A percentile compares a stretch with the other conserved stretches of the same genome.
These are phyloP conservation scores for Massospora cicadina DNA, from an alignment of 371 early-diverging fungal genomes.

Conservation along the genomic window DNA sequence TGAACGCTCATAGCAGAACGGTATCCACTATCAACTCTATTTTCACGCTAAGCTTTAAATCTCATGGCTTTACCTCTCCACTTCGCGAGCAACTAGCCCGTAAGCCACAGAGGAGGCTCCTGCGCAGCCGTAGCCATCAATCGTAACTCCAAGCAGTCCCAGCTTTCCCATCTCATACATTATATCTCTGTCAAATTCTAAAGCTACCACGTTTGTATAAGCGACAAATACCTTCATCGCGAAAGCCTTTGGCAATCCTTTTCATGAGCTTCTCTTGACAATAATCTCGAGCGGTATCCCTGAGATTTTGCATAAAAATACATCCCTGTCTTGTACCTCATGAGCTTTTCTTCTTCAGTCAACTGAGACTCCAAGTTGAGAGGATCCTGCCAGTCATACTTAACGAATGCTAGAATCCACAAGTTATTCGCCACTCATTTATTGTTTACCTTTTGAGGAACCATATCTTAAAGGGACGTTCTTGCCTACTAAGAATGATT, in stretches of 20 bases:
- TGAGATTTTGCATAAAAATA: slow-evolving; percentile 11
- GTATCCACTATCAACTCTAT: slow-evolving; percentile 86
- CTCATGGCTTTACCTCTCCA: slow-evolving; percentile 46
- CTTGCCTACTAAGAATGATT: too few relatives aligned
- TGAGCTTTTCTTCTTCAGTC: slow-evolving; percentile 74
- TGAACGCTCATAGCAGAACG: slow-evolving; percentile 97
- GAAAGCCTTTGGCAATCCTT: slow-evolving; percentile 64
- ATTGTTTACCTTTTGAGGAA: background rate
- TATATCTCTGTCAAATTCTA: slow-evolving; percentile 75
- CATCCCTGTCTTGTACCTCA: slow-evolving; percentile 28
- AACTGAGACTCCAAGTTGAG: slow-evolving; percentile 64
- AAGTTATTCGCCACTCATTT: background rate
- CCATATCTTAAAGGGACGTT: background rate
- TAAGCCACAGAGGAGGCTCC: slow-evolving; percentile 95
- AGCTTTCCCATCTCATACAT: slow-evolving; percentile 87
- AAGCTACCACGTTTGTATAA: background rate
- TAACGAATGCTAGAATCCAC: slow-evolving; percentile 16
- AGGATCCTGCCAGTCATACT: slow-evolving; percentile 89
- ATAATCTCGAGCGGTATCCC: slow-evolving; percentile 74
- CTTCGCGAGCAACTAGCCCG: slow-evolving; percentile 89
- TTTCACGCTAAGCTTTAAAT: background rate
- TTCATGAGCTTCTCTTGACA: slow-evolving; percentile 79
- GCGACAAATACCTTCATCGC: slow-evolving; percentile 52
- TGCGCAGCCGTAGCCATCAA: slow-evolving; percentile 92
- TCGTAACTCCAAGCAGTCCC: slow-evolving; percentile 86